Evolutionary conservation across 2,329 filamentous ascomycete species (phyloP), one percentile per base, ranked within the genome.

Genomic region (Talaromyces amestolkiae): DNA sequence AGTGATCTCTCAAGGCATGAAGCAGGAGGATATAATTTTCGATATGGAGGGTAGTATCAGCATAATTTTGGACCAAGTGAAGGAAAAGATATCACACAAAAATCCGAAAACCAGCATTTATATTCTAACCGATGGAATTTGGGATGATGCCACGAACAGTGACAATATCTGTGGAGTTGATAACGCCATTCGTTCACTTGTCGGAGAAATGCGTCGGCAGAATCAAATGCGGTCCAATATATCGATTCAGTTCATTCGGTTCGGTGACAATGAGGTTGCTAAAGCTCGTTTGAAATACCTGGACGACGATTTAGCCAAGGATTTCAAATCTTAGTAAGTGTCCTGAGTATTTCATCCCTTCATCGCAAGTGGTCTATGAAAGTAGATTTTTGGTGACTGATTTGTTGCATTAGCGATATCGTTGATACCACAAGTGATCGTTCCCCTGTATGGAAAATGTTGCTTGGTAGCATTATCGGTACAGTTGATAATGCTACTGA

Each of bases 381-480:
- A 3, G 24, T 1, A 5, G 13, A 53, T 9, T 51, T 22, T 8
- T 47, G 58, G 8, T 47, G 27, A n/a, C 41, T 33, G 6, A 61
- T 15, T 2, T 11, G 27, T 47, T 47, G 31, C 45, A 31, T 33
- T 17, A 61, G 58, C 27, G 58, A 61, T 17, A 61, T 61, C 24
- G 58, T 61, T 17, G 58, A 61, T 61, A 45, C n/a, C 33, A 43
- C 39, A 47, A 47, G n/a, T 27, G 27, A 61, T 35, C n/a, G 27
- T 35, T 61, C 58, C 41, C 41, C 39, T 35, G 41, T 61, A 2
- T 61, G 58, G 58, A 61, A 61, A 45, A 61, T 61, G 58, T 17
- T 61, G 37, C 58, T 61, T 61, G 58, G 58, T 11, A 35, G 58
- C 10, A 35, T 61, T 22, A 35, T 61, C 13, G 41, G 27, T 22